phyloP scores from a whole-genome alignment of 441 rosid genomes.

The Omphalea diandra region DNA sequence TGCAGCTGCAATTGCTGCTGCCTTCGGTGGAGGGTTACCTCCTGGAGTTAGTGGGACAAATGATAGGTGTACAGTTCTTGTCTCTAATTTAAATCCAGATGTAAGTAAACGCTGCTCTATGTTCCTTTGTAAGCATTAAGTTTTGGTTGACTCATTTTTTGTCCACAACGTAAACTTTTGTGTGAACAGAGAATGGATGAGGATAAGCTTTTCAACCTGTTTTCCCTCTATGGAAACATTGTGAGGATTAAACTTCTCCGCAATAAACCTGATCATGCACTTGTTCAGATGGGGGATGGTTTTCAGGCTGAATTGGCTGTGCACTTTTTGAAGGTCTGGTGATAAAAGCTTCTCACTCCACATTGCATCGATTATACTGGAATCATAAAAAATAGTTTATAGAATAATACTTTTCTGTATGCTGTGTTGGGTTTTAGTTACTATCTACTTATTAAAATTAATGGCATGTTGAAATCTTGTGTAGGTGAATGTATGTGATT shows the following conservation, averaged over 20 bases:
- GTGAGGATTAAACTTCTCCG: constrained; percentile 91
- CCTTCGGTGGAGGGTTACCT: constrained; percentile 95
- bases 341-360: neutral
- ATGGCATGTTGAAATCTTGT: neutral
- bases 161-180: constrained; percentile 14
- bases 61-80: constrained; percentile 90
- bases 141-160: constrained; percentile 5
- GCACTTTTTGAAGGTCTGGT: constrained; percentile 85
- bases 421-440: neutral
- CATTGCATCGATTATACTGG: neutral
- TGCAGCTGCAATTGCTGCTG: constrained; percentile 91
- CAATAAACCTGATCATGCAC: constrained; percentile 98
- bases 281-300: constrained; percentile 98
- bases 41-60: constrained; percentile 95
- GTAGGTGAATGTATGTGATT: neutral
- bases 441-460: neutral
- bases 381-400: neutral
- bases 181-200: constrained; percentile 72
- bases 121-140: constrained; percentile 6
- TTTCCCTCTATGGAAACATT: constrained; percentile 96
- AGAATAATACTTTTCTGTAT: too few species aligned
- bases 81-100: constrained; percentile 83
- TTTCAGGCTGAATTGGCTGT: constrained; percentile 97
- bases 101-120: constrained; percentile 42
- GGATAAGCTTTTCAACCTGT: constrained; percentile 92